These are phyloP conservation scores for Kazachstania africana DNA, from an alignment of 805 yeast genomes.

Conservation along the genomic window DNA sequence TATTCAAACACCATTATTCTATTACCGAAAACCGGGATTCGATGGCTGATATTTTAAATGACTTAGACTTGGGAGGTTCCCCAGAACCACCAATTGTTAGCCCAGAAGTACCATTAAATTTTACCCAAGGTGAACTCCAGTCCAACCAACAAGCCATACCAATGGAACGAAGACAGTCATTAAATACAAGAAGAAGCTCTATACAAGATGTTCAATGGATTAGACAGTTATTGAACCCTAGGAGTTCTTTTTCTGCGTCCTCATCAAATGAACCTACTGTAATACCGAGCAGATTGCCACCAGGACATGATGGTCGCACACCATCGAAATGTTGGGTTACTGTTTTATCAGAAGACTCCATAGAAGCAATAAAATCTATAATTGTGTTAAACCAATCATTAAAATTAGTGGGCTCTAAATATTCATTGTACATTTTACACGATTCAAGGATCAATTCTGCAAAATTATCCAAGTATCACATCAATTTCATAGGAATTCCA, in stretches of 20 bases:
- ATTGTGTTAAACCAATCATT: slow-evolving; percentile 18
- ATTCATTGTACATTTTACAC: slow-evolving; percentile 16
- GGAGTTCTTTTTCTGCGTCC: slow-evolving; percentile 25
- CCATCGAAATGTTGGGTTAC: slow-evolving; percentile 21
- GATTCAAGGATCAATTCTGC: slow-evolving; percentile 10
- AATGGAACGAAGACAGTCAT: background rate
- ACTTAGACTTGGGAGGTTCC: slow-evolving; percentile 7
- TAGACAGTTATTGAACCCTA: slow-evolving; percentile 24
- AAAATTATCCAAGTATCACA: slow-evolving; percentile 3
- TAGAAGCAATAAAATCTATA: slow-evolving; percentile 14
- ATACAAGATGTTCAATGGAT: slow-evolving; percentile 25
- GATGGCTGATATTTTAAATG: slow-evolving; percentile 13
- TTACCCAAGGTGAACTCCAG: background rate
- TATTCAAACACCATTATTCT: slow-evolving; percentile 20
- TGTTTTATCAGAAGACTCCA: slow-evolving; percentile 11
- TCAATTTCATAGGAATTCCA: slow-evolving; percentile 4
- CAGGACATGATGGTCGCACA: background rate
- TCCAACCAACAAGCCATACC: background rate
- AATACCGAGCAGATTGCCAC: too few relatives aligned
- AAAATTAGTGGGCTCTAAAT: slow-evolving; percentile 12
- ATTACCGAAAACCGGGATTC: slow-evolving; percentile 16
- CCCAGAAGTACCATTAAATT: background rate
- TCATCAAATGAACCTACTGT: slow-evolving; percentile 13
- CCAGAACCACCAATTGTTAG: slow-evolving; percentile 1
- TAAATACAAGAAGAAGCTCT: slow-evolving; percentile 16